Evolutionary conservation across 2,329 filamentous ascomycete species (phyloP).

Genomic region (Bipolaris sorokiniana): DNA sequence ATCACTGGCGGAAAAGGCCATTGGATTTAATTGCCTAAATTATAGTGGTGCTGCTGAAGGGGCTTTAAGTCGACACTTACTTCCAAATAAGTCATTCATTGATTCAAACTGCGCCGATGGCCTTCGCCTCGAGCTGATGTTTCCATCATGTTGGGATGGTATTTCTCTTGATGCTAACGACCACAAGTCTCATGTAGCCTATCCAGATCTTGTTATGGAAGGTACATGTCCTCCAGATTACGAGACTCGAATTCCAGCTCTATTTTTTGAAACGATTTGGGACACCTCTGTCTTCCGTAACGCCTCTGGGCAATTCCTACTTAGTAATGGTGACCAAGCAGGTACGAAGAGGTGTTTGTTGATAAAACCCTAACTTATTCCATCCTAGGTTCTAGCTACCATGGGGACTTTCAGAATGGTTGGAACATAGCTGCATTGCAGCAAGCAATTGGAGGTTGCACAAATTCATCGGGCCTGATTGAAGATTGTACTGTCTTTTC

Average conservation of each 20-base stretch:
- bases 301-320: constrained; percentile 71
- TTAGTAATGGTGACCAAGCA: constrained; percentile 77
- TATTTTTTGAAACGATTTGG: constrained; percentile 89
- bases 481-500: constrained; percentile 58
- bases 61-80: constrained; percentile 10
- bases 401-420: constrained; percentile 70
- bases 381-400: constrained; percentile 56
- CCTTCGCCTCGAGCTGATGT: constrained; percentile 26
- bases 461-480: constrained; percentile 63
- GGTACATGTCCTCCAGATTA: constrained; percentile 76
- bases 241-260: constrained; percentile 70
- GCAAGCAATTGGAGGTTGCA: constrained; percentile 69
- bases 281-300: constrained; percentile 70
- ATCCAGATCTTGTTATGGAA: constrained; percentile 76
- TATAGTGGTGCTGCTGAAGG: constrained; percentile 14
- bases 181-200: constrained; percentile 73
- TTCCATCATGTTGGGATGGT: constrained; percentile 26
- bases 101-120: constrained; percentile 15
- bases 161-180: constrained; percentile 51
- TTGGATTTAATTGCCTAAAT: constrained; percentile 24
- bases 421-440: constrained; percentile 70
- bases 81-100: constrained; percentile 17
- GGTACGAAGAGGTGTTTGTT: constrained; percentile 12
- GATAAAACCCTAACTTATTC: constrained; percentile 9
- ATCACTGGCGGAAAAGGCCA: constrained; percentile 21